phyloP scores from a whole-genome alignment of 805 yeast genomes.

The Wickerhamiella nectarea region DNA sequence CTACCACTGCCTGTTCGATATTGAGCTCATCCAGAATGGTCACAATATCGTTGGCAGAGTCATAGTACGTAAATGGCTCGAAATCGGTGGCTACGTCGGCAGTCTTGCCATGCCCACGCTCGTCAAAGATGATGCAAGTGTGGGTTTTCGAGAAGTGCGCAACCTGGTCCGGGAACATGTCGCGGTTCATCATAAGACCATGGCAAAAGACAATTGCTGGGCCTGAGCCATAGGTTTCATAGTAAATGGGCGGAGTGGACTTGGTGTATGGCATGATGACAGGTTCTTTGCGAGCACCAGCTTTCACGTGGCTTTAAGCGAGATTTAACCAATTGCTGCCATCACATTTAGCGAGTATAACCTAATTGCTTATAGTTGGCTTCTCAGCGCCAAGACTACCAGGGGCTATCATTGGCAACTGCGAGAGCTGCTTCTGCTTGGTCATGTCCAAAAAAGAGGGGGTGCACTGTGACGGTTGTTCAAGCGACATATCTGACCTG shows the following conservation, averaged over 20 bases:
- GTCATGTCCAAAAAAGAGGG: slow-evolving; percentile 7
- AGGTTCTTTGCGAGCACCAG: no score
- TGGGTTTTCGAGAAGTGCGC: not conserved
- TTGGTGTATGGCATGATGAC: slow-evolving; percentile 7
- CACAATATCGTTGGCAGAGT: slow-evolving; percentile 4
- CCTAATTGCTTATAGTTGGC: no score
- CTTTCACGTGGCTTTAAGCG: no score
- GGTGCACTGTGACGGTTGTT: slow-evolving; percentile 74
- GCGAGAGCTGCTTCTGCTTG: no score
- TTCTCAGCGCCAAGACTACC: no score
- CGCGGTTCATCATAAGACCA: slow-evolving; percentile 3
- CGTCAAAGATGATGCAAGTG: slow-evolving; percentile 7
- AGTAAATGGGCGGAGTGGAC: slow-evolving; percentile 3
- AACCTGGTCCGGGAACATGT: slow-evolving; percentile 5
- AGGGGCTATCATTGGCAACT: no score
- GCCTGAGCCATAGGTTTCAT: not conserved
- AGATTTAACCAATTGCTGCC: no score
- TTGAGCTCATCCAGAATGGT: slow-evolving; percentile 5
- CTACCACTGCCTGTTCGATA: slow-evolving; percentile 1
- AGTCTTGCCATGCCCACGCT: slow-evolving; percentile 8
- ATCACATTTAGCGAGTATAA: no score
- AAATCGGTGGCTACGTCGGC: not conserved
- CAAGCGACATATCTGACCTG: slow-evolving; percentile 88
- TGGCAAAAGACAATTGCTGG: slow-evolving; percentile 7
- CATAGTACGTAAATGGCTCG: slow-evolving; percentile 5